Percentiles rank a stretch among this genome's conserved stretches.
Evolutionary conservation across 495 filamentous ascomycete species (phyloP).

Genomic region (Penicillium robsamsonii): DNA sequence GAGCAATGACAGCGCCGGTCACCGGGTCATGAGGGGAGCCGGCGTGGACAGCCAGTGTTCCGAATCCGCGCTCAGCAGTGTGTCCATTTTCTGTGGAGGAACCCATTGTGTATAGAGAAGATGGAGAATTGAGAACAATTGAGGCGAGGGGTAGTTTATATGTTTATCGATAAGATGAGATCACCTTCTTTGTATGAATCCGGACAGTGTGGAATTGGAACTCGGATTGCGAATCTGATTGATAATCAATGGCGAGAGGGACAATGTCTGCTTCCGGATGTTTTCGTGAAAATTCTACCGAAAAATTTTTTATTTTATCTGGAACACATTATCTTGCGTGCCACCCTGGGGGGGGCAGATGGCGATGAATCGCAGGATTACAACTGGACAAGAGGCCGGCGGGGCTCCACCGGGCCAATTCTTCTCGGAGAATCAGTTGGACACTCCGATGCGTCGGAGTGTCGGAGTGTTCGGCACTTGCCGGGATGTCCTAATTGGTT

Average conservation of each 20-base stretch:
- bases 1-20: conserved; percentile 92
- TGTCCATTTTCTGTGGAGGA: conserved; percentile 33
- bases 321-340: conserved; percentile 2
- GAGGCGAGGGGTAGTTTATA: conserved; percentile 8
- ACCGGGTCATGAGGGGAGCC: conserved; percentile 83
- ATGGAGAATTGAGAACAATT: background rate
- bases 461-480: conserved; percentile 16
- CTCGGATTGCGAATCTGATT: conserved; percentile 10
- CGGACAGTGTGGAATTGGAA: background rate
- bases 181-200: conserved; percentile 19
- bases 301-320: background rate
- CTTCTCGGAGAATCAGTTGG: conserved; percentile 19
- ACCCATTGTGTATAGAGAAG: conserved; percentile 23
- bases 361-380: conserved; percentile 18
- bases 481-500: background rate
- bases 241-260: conserved; percentile 7
- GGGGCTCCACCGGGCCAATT: conserved; percentile 18
- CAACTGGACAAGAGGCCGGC: conserved; percentile 18
- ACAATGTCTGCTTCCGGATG: conserved; percentile 4
- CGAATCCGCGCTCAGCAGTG: conserved; percentile 62
- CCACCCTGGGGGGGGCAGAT: conserved; percentile 4
- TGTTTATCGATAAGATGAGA: conserved; percentile 23
- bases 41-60: conserved; percentile 90
- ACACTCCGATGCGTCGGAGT: conserved; percentile 25
- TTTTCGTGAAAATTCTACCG: background rate